phyloP scores from a whole-genome alignment of 78 protist genomes.

The Monocercomonoides exilis region DNA sequence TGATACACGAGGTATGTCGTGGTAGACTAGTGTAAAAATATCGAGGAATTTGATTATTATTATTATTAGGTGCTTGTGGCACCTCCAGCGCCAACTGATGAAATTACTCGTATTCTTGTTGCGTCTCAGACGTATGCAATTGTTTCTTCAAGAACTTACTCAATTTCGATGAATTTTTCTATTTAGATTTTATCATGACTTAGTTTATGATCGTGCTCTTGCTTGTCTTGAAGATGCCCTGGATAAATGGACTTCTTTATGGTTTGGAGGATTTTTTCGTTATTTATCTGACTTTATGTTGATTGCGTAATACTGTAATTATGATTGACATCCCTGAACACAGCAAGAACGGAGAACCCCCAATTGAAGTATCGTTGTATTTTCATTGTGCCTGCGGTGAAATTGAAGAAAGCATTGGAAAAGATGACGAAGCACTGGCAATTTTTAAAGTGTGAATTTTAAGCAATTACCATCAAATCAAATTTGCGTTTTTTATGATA shows the following conservation, averaged over 20 bases:
- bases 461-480: too few relatives aligned
- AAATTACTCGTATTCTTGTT: background rate
- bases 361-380: background rate
- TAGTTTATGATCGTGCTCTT: background rate
- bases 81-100: background rate
- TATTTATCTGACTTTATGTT: too few relatives aligned
- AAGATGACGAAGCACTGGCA: background rate
- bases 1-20: too few relatives aligned
- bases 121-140: background rate
- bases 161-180: too few relatives aligned
- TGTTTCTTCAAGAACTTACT: too few relatives aligned
- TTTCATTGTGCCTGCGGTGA: background rate
- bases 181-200: background rate
- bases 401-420: background rate
- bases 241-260: background rate
- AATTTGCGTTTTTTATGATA: too few relatives aligned
- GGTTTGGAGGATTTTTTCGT: too few relatives aligned
- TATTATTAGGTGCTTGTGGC: background rate
- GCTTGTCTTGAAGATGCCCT: background rate
- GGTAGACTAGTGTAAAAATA: too few relatives aligned
- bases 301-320: too few relatives aligned
- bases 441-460: background rate
- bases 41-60: too few relatives aligned
- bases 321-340: background rate
- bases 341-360: background rate